These are phyloP conservation scores for Mycena haematopus DNA, from an alignment of 768 basidiomycete species.

Conservation along the genomic window DNA sequence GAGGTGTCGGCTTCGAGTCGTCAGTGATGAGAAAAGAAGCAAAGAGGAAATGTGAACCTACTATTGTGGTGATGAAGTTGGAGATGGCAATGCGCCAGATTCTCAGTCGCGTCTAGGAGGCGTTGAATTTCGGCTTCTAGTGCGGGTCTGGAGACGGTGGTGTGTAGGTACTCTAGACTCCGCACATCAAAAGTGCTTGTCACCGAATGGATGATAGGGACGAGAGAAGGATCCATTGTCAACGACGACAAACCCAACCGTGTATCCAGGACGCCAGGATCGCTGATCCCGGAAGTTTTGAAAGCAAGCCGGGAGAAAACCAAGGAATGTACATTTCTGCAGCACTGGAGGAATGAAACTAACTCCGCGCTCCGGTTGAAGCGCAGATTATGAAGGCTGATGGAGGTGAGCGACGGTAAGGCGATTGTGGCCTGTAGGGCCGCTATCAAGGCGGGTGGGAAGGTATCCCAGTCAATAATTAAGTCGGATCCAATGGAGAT, in stretches of 20 bases:
- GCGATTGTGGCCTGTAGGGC: background rate
- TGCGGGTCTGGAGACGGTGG: background rate
- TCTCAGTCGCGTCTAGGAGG: constrained; percentile 7
- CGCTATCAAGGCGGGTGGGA: background rate
- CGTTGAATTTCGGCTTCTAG: constrained; percentile 9
- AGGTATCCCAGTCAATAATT: constrained; percentile 5
- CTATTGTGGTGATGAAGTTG: constrained; percentile 15
- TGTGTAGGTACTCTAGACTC: constrained; percentile 1
- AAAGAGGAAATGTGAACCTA: background rate
- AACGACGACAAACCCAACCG: constrained; percentile 1
- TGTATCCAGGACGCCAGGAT: background rate
- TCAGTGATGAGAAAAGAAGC: background rate
- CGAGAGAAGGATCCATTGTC: background rate
- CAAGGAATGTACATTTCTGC: constrained; percentile 6
- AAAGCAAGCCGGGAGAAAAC: background rate
- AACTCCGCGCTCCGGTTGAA: constrained; percentile 15
- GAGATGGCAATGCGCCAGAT: constrained; percentile 6
- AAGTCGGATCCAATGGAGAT: constrained; percentile 7
- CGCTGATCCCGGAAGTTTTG: background rate
- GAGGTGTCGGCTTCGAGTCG: constrained; percentile 6
- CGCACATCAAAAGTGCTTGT: constrained; percentile 1
- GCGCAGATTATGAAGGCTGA: background rate
- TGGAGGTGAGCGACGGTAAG: constrained; percentile 10
- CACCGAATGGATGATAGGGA: constrained; percentile 11
- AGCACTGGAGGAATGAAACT: constrained; percentile 10